Base-by-base conservation (phyloP, 169 alveolate genomes). In the Cryptosporidium viatorum region DNA sequence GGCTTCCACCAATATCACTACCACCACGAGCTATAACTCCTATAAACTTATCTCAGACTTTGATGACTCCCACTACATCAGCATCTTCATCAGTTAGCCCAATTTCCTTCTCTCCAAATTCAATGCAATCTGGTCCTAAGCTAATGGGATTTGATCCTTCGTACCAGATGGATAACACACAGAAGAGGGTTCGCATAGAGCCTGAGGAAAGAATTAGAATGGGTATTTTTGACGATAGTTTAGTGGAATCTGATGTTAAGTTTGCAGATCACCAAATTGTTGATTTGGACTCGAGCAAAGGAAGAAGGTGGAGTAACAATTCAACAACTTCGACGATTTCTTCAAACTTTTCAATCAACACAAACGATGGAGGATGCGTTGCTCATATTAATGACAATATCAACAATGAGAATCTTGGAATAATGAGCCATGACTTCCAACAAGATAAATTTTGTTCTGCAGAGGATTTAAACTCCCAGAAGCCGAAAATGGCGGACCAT, bases 261-360 rank as follows among this genome's bases (percentile, higher is more conserved):
- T 29, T 43, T 7, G 50, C 39, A n/a, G 59, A 80, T 48, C 26
- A 39, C 59, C 69, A 59, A 10, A 45, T 50, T 16, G 70, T 67
- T 5, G 89, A 80, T 7, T 45, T 80, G 41, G 89, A 80, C 33
- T 80, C 89, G 37, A 48, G 89, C 29, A 80, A 65, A 80, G 89
- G 89, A 33, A 59, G 89, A 45, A 59, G 89, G 31, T 80, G 89
- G 89, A 80, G 89, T n/a, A 80, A 80, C 39, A 80, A 80, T 59
- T 80, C 89, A 1, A 62, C 89, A 16, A 80, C 80, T 33, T 80
- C 89, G 39, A 80, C 89, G 21, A 65, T 62, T 60, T 80, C 89
- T 23, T 73, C 86, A 21, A 37, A 23, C 39, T 73, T 73, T 55
- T 55, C 86, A 7, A 35, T 59, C 6, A 33, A 35, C 12, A 59